Evolutionary conservation across 2,329 filamentous ascomycete species (phyloP).

Genomic region (Leptographium procerum): DNA sequence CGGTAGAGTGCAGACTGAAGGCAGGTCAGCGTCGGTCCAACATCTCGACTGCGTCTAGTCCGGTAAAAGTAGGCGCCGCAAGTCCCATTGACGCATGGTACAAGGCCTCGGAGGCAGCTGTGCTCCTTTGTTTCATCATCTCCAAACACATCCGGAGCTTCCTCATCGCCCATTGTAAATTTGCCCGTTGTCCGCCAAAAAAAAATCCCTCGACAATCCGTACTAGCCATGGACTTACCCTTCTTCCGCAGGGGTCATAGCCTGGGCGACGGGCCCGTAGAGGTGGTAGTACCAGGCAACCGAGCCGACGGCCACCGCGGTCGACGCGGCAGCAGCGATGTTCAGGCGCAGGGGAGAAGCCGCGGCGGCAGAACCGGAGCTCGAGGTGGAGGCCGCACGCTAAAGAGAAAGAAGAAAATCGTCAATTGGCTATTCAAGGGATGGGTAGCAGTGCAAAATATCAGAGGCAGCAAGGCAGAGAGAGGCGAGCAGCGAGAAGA

Average conservation of each 20-base stretch:
- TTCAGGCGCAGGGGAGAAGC: conserved; percentile 69
- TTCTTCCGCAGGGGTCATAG: conserved; percentile 91
- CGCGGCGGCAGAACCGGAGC: conserved; percentile 57
- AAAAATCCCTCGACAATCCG: neutral
- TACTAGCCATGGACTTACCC: conserved; percentile 58
- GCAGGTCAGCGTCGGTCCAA: conserved; percentile 16
- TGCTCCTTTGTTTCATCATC: neutral
- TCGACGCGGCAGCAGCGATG: conserved; percentile 76
- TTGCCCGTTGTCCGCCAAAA: neutral
- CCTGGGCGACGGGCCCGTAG: conserved; percentile 78
- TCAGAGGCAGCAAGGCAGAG: neutral
- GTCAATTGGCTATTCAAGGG: neutral
- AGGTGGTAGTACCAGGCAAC: conserved; percentile 97
- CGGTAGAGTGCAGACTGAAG: conserved; percentile 73
- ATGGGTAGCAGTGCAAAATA: neutral
- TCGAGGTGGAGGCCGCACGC: conserved; percentile 61
- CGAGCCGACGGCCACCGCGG: conserved; percentile 74
- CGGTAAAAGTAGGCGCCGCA: too few relatives aligned
- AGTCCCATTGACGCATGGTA: neutral
- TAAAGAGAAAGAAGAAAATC: conserved; percentile 19
- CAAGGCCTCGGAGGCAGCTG: neutral
- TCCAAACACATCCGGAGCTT: neutral
- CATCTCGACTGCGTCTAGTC: too few relatives aligned
- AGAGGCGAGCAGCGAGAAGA: neutral
- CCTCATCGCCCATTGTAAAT: neutral